Percentiles rank a stretch among this genome's conserved stretches.
phyloP scores from a whole-genome alignment of 345 rosid genomes.

The Laguncularia racemosa region DNA sequence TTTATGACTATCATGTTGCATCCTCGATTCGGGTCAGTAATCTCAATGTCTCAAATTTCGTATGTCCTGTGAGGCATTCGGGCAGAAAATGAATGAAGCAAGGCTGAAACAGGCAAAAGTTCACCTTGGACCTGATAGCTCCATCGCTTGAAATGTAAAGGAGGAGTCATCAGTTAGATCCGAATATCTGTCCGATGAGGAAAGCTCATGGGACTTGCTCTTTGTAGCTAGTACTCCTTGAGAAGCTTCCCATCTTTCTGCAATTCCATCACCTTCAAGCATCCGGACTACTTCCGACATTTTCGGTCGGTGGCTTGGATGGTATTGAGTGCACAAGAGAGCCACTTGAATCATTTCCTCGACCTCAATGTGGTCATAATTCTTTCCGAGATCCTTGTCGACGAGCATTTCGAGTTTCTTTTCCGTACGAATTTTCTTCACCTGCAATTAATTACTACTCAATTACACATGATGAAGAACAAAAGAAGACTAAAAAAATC shows the following conservation, averaged over 20 bases:
- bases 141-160: constrained; percentile 81
- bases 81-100: no score
- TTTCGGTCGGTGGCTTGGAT: constrained; percentile 74
- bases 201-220: constrained; percentile 52
- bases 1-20: no score
- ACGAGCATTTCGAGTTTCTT: constrained; percentile 73
- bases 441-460: constrained; percentile 22
- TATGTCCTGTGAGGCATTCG: no score
- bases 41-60: no score
- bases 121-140: constrained; percentile 92
- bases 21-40: no score
- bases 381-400: constrained; percentile 66
- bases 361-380: constrained; percentile 71
- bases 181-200: constrained; percentile 74
- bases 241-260: constrained; percentile 91
- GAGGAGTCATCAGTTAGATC: constrained; percentile 91
- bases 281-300: constrained; percentile 87
- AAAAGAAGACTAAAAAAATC: background rate
- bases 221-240: constrained; percentile 54
- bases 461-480: no score
- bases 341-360: constrained; percentile 86
- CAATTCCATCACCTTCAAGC: constrained; percentile 91
- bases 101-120: background rate
- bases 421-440: constrained; percentile 71
- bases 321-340: constrained; percentile 65